Percentiles rank a stretch among this genome's conserved stretches.
Evolutionary conservation across 2,329 filamentous ascomycete genomes (phyloP).

Genomic region (Ustulina deusta): DNA sequence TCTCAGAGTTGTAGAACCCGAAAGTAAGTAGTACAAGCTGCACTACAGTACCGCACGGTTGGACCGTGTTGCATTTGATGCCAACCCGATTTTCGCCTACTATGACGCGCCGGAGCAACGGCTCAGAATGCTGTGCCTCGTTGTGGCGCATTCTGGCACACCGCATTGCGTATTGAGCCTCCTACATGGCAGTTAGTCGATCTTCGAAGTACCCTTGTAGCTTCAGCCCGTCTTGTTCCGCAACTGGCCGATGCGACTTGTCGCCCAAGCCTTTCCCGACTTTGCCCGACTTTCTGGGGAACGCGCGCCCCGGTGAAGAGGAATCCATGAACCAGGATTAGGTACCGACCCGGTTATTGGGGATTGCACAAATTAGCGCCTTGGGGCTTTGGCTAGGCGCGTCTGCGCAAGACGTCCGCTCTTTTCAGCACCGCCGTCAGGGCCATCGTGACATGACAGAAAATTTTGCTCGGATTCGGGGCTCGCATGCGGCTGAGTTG

Average conservation of each 20-base stretch:
- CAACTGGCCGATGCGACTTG: conserved; percentile 28
- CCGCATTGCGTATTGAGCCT: conserved; percentile 15
- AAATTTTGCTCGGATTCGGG: conserved; percentile 23
- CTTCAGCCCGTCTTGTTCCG: conserved; percentile 27
- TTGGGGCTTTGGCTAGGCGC: conserved; percentile 9
- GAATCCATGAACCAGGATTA: conserved; percentile 5
- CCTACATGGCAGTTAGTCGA: conserved; percentile 14
- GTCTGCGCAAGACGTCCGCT: conserved; percentile 26
- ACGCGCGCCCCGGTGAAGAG: conserved; percentile 9
- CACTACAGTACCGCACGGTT: neutral
- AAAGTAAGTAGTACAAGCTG: conserved; percentile 2
- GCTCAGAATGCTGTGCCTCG: conserved; percentile 23
- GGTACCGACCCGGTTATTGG: conserved; percentile 30
- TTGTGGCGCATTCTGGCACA: conserved; percentile 23
- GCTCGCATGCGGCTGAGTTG: neutral
- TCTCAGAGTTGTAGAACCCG: neutral
- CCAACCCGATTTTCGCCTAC: conserved; percentile 16
- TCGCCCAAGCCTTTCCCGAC: conserved; percentile 32
- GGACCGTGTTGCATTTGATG: neutral
- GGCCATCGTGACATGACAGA: conserved; percentile 36
- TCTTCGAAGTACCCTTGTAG: conserved; percentile 5
- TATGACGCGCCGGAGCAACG: neutral
- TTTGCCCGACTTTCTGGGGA: conserved; percentile 42
- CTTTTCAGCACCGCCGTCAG: conserved; percentile 5
- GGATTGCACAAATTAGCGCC: conserved; percentile 21